Evolutionary conservation across 2,329 filamentous ascomycete species (phyloP).

Genomic region (Trichophyton benhamiae): DNA sequence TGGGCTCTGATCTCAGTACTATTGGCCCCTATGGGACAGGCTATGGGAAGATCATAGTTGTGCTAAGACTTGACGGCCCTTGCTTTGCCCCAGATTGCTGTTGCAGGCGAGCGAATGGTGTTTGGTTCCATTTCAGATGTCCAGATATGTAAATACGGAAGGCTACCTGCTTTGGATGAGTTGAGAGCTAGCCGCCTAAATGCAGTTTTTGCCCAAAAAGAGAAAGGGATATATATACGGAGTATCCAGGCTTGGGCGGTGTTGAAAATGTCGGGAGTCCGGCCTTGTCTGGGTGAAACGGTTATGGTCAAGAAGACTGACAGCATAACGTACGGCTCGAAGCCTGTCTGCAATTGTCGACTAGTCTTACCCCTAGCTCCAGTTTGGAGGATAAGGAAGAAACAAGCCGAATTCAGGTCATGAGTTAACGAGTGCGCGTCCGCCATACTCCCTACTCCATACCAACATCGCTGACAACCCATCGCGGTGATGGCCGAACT

Average conservation of each 20-base stretch:
- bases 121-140: not conserved
- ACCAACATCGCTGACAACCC: not conserved
- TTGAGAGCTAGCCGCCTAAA: not conserved
- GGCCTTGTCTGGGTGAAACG: not conserved
- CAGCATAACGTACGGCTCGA: not conserved
- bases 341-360: not conserved
- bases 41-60: constrained; percentile 3
- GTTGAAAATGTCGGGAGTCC: not conserved
- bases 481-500: constrained; percentile 1
- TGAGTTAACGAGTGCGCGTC: not conserved
- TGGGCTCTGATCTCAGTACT: constrained; percentile 1
- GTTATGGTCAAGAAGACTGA: not conserved
- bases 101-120: not conserved
- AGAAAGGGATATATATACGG: not conserved
- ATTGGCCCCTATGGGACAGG: constrained; percentile 1
- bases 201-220: not conserved
- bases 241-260: not conserved
- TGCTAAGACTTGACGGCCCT: constrained; percentile 3
- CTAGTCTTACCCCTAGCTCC: not conserved
- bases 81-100: constrained; percentile 4
- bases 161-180: not conserved
- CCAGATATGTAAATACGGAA: not conserved
- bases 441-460: not conserved
- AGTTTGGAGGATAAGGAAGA: no score
- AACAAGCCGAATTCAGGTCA: not conserved